These are phyloP conservation scores for Cotoneaster glaucophyllus DNA, from an alignment of 306 rosid species.

Conservation along the genomic window DNA sequence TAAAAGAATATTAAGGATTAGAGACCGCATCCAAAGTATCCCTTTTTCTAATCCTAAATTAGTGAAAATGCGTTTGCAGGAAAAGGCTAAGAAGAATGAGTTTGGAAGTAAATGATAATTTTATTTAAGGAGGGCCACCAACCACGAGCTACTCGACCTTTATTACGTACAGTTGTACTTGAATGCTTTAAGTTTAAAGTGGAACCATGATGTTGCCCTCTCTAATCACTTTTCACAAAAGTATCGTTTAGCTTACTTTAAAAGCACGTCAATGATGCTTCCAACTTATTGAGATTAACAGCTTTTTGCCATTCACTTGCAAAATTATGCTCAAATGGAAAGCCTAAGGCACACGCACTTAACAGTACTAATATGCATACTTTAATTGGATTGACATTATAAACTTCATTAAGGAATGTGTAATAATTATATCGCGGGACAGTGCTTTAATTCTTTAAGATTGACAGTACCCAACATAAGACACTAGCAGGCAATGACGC, in stretches of 20 bases:
- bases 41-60: too few species aligned
- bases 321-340: not conserved
- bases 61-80: not conserved
- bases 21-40: too few species aligned
- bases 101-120: not conserved
- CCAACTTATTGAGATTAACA: slow-evolving; percentile 4
- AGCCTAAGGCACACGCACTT: slow-evolving; percentile 18
- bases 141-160: not conserved
- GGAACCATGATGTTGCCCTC: not conserved
- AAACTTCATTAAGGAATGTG: not conserved
- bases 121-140: not conserved
- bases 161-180: not conserved
- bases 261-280: not conserved
- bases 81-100: not conserved
- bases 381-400: not conserved
- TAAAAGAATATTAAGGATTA: too few species aligned
- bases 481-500: too few species aligned
- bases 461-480: too few species aligned
- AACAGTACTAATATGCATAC: not conserved
- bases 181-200: not conserved
- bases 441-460: too few species aligned
- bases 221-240: not conserved
- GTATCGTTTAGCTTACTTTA: not conserved
- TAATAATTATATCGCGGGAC: too few species aligned
- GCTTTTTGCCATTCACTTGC: slow-evolving; percentile 6